Percentiles rank a stretch among this genome's conserved stretches.
Conservation (phyloP, 75 land plant species). For the Pinus albicaulis region DNA sequence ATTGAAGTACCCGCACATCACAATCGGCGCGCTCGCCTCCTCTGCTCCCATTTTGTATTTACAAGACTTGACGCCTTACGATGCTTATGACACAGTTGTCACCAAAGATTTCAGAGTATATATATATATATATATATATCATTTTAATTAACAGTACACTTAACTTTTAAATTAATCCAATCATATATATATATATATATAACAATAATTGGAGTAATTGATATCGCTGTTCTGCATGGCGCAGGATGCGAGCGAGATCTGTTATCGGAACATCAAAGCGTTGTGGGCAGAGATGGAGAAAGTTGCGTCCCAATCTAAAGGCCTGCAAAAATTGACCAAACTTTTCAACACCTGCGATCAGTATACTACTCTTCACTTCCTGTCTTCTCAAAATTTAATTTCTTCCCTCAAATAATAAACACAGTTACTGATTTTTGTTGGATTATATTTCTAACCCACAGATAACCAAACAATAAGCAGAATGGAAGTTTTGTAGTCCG, state of each 20-base stretch:
- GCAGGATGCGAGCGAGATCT: slow-evolving; percentile 46
- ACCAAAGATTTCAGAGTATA: slow-evolving; percentile 51
- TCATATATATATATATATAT: too few species aligned
- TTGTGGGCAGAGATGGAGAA: slow-evolving; percentile 53
- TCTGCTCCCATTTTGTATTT: slow-evolving; percentile 71
- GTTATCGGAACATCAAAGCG: slow-evolving; percentile 38
- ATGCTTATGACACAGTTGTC: slow-evolving; percentile 43
- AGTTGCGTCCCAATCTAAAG: slow-evolving; percentile 33
- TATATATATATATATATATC: too few species aligned
- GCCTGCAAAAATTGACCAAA: slow-evolving; percentile 30
- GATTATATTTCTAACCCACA: too few species aligned
- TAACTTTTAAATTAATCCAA: background rate
- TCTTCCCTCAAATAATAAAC: too few species aligned
- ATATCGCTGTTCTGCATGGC: background rate
- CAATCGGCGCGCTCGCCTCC: slow-evolving; percentile 70
- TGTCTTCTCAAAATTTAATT: too few species aligned
- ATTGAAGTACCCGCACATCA: slow-evolving; percentile 70
- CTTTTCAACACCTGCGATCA: background rate
- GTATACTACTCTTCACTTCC: too few species aligned
- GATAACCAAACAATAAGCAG: too few species aligned
- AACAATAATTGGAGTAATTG: slow-evolving; percentile 1
- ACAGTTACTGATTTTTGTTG: too few species aligned
- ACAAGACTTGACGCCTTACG: slow-evolving; percentile 42
- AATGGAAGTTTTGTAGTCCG: too few species aligned
- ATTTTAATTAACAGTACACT: too few species aligned